phyloP scores from a whole-genome alignment of 768 basidiomycete species.

The Hydnomerulius pinastri region DNA sequence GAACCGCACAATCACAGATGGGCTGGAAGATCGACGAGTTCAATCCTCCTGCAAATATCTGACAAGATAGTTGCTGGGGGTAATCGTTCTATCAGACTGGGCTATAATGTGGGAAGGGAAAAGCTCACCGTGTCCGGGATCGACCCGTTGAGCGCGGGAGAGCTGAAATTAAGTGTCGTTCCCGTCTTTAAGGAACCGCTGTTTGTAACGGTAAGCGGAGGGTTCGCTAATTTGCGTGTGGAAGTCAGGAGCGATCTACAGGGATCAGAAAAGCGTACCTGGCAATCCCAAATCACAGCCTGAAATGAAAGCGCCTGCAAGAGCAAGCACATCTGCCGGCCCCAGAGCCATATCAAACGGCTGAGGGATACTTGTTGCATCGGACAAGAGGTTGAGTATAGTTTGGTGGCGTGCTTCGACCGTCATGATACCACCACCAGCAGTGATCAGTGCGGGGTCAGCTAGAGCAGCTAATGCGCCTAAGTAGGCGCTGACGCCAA shows the following conservation, averaged over 20 bases:
- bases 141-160: slow-evolving; percentile 54
- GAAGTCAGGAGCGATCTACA: neutral
- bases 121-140: slow-evolving; percentile 42
- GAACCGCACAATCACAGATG: slow-evolving; percentile 61
- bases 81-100: slow-evolving; percentile 8
- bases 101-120: neutral
- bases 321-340: slow-evolving; percentile 69
- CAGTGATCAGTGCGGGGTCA: slow-evolving; percentile 59
- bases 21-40: slow-evolving; percentile 60
- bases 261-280: slow-evolving; percentile 36
- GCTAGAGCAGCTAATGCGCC: slow-evolving; percentile 66
- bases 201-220: slow-evolving; percentile 63
- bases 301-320: slow-evolving; percentile 67
- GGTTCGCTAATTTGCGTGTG: slow-evolving; percentile 46
- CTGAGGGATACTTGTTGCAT: slow-evolving; percentile 56
- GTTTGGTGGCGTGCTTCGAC: slow-evolving; percentile 85
- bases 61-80: slow-evolving; percentile 60
- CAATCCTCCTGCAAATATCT: slow-evolving; percentile 71
- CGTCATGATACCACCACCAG: slow-evolving; percentile 75
- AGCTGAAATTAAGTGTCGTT: slow-evolving; percentile 62
- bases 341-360: slow-evolving; percentile 75
- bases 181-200: slow-evolving; percentile 56
- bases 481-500: slow-evolving; percentile 77
- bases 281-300: slow-evolving; percentile 66
- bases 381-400: slow-evolving; percentile 68